phyloP scores from a whole-genome alignment of 2,329 filamentous ascomycete genomes.

The Tothia fuscella region DNA sequence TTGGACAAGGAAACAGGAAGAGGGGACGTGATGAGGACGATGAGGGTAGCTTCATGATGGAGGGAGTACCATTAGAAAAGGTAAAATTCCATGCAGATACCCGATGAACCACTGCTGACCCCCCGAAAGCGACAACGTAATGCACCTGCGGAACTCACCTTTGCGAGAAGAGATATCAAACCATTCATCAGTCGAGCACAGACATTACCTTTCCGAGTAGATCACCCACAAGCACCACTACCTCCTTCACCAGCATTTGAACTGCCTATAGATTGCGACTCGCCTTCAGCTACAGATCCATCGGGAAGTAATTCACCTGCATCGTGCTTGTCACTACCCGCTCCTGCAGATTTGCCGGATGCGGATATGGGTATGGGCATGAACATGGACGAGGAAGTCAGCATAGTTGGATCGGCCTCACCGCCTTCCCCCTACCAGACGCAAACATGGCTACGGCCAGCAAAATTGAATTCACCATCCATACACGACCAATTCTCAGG shows the following conservation, averaged over 20 bases:
- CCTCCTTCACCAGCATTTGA: not conserved
- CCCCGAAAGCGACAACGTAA: slow-evolving; percentile 8
- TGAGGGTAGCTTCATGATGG: not conserved
- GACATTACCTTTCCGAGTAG: slow-evolving; percentile 8
- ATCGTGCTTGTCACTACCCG: slow-evolving; percentile 5
- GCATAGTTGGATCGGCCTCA: slow-evolving; percentile 22
- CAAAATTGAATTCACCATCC: not conserved
- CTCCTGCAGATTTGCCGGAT: slow-evolving; percentile 13
- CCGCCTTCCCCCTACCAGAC: slow-evolving; percentile 22
- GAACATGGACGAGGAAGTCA: slow-evolving; percentile 24
- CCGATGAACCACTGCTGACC: not conserved
- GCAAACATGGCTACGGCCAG: slow-evolving; percentile 10
- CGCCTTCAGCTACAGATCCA: not conserved
- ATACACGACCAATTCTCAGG: slow-evolving; percentile 9
- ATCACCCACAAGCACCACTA: not conserved
- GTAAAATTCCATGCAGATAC: not conserved
- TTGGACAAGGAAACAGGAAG: slow-evolving; percentile 1
- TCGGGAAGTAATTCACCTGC: slow-evolving; percentile 7
- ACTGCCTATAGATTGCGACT: slow-evolving; percentile 2
- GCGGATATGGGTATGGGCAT: slow-evolving; percentile 28
- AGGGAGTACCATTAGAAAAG: slow-evolving; percentile 7
- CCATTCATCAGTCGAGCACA: slow-evolving; percentile 5
- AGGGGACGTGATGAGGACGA: slow-evolving; percentile 8
- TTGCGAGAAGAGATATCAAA: not conserved
- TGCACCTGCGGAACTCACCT: not conserved